Evolutionary conservation across 805 yeast genomes (phyloP), one percentile per base, ranked within the genome.

Genomic region (Saturnispora besseyi): DNA sequence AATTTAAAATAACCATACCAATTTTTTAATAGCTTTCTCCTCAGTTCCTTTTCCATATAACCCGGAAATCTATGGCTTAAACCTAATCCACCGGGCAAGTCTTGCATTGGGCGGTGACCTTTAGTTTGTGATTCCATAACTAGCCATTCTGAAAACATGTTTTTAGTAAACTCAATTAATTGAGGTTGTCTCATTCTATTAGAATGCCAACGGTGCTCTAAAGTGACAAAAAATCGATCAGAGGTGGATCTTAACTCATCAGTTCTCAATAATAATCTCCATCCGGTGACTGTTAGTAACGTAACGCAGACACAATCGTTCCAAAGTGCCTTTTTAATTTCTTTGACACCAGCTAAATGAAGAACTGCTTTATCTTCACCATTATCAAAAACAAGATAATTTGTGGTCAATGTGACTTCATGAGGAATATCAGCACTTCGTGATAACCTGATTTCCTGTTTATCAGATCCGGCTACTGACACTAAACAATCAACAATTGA

Each of bases 1-100:
- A 78, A 77, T 51, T 83, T 74, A 63, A 90, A 85, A 59, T 86
- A 84, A 60, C 91, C 97, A 61, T 87, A 88, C 99, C 99, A 93
- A 48, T 89, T 71, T 58, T 91, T 82, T 77, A 91, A 78, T 57
- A 90, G 91, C 5, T 89, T 73, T 10, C 51, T 51, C 32, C 53
- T 53, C 2, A 34, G 22, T 12, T 54, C 55, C 57, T 87, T 84
- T 61, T 91, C 97, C 49, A 87, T 78, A 62, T 87, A 88, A 0
- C 99, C 99, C 0, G 99, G 99, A 62, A 82, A 93, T 55, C 86
- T 84, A 67, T 81, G 91, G 11, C 68, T 67, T 60, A 84, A 77
- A 0, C 99, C 99, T 24, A 93, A 70, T 0, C 99, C 99, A 24
- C 95, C 95, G 2, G 50, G 46, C 10, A 48, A 36, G 8, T 48